phyloP scores from a whole-genome alignment of 2,329 filamentous ascomycete species.

The Ceratocystis variospora region DNA sequence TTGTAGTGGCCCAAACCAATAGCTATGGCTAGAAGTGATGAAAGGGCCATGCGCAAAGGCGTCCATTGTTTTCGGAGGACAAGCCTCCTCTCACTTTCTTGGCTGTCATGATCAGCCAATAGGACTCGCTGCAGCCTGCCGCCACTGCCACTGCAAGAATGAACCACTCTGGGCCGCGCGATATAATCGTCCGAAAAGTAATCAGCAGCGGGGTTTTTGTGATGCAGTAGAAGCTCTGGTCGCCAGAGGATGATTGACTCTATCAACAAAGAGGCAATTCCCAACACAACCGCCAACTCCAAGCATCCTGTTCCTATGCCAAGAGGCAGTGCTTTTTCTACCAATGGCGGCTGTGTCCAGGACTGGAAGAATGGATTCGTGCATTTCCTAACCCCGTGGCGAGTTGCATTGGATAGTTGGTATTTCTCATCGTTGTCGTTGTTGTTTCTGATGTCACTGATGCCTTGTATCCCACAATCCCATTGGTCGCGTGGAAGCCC shows the following conservation, averaged over 20 bases:
- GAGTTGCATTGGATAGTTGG: not conserved
- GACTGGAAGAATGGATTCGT: constrained; percentile 12
- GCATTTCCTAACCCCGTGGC: not conserved
- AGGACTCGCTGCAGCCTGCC: not conserved
- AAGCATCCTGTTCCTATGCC: constrained; percentile 5
- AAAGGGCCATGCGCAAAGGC: constrained; percentile 1
- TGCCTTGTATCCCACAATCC: not conserved
- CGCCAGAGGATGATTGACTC: not conserved
- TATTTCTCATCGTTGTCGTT: too few relatives aligned
- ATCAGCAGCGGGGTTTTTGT: not conserved
- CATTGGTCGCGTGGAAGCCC: not conserved
- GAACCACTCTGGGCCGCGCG: not conserved
- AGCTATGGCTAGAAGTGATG: constrained; percentile 1
- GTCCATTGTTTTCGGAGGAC: not conserved
- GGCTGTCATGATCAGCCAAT: not conserved
- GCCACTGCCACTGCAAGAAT: not conserved
- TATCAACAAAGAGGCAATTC: not conserved
- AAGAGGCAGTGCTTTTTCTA: not conserved
- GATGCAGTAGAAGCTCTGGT: not conserved
- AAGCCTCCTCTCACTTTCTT: not conserved
- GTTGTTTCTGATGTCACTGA: too few relatives aligned
- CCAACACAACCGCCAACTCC: not conserved
- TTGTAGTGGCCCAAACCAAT: constrained; percentile 8
- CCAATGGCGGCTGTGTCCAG: constrained; percentile 5
- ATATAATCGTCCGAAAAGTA: not conserved